Conservation (phyloP, 2,329 filamentous ascomycete genomes). For the Podosphaera leucotricha region DNA sequence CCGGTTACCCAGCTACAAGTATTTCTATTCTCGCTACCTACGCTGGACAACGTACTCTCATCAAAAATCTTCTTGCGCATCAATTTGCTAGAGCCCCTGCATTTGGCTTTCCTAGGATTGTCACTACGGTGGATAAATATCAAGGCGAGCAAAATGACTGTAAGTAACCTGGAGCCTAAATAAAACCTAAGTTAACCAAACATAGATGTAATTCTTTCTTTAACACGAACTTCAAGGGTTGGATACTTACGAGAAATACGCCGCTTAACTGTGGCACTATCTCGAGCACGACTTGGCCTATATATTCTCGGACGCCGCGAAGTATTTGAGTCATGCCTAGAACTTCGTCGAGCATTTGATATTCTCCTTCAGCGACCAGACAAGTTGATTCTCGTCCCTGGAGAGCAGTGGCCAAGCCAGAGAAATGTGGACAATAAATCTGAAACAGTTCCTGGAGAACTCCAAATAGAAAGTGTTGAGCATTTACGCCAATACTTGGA, state of each 20-base stretch:
- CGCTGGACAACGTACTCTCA: slow-evolving; percentile 70
- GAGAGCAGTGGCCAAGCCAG: slow-evolving; percentile 61
- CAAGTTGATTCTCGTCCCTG: slow-evolving; percentile 58
- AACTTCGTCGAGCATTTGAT: slow-evolving; percentile 70
- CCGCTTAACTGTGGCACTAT: slow-evolving; percentile 81
- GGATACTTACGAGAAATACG: slow-evolving; percentile 88
- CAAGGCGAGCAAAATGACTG: slow-evolving; percentile 99
- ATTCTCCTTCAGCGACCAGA: slow-evolving; percentile 54
- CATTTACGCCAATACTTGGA: slow-evolving; percentile 91
- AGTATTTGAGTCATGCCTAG: slow-evolving; percentile 72
- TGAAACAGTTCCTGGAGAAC: slow-evolving; percentile 27
- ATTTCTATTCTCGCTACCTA: slow-evolving; percentile 89
- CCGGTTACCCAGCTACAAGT: slow-evolving; percentile 52
- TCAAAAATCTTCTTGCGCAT: slow-evolving; percentile 65
- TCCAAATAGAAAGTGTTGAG: slow-evolving; percentile 72
- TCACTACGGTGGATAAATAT: slow-evolving; percentile 95
- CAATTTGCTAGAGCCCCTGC: slow-evolving; percentile 62
- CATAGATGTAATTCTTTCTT: slow-evolving; percentile 71
- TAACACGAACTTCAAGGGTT: slow-evolving; percentile 69
- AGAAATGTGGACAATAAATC: slow-evolving; percentile 24
- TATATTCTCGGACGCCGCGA: slow-evolving; percentile 77
- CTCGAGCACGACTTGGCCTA: slow-evolving; percentile 70
- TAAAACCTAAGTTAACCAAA: slow-evolving; percentile 3
- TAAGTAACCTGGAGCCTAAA: slow-evolving; percentile 25
- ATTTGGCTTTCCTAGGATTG: slow-evolving; percentile 71